These are phyloP conservation scores for Boletus sp. DNA, from an alignment of 768 basidiomycete species.

Conservation along the genomic window DNA sequence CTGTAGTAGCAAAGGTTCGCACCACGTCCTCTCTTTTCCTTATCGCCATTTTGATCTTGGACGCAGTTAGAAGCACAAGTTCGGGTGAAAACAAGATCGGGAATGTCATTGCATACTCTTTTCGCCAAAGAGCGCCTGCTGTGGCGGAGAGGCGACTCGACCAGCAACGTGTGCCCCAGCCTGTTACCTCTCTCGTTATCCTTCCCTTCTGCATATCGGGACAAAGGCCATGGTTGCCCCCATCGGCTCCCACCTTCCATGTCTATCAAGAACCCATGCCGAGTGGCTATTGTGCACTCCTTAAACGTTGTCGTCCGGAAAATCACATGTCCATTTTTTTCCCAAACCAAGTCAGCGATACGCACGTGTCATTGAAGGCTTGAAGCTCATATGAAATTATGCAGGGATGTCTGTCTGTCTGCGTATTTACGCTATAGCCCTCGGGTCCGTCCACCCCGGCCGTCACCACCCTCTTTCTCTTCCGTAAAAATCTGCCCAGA, in stretches of 20 bases:
- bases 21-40: not conserved
- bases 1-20: slow-evolving; percentile 29
- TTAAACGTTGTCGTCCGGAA: slow-evolving; percentile 26
- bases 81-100: slow-evolving; percentile 13
- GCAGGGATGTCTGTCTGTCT: slow-evolving; percentile 22
- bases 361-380: not conserved
- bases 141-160: slow-evolving; percentile 19
- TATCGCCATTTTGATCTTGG: not conserved
- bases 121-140: slow-evolving; percentile 24
- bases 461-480: slow-evolving; percentile 22
- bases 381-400: slow-evolving; percentile 1
- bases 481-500: slow-evolving; percentile 28
- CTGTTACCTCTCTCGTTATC: slow-evolving; percentile 29
- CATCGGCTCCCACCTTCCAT: slow-evolving; percentile 32
- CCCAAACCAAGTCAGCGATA: slow-evolving; percentile 20
- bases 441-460: slow-evolving; percentile 31
- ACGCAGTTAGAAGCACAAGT: slow-evolving; percentile 26
- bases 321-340: slow-evolving; percentile 16
- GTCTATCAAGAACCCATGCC: slow-evolving; percentile 23
- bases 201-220: slow-evolving; percentile 28
- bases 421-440: slow-evolving; percentile 28
- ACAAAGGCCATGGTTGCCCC: slow-evolving; percentile 16
- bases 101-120: slow-evolving; percentile 10
- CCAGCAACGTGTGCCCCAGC: slow-evolving; percentile 22
- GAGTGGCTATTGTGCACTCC: slow-evolving; percentile 24